These are phyloP conservation scores for Fusarium neocosmosporiellum DNA, from an alignment of 2,329 filamentous ascomycete genomes.

Conservation along the genomic window DNA sequence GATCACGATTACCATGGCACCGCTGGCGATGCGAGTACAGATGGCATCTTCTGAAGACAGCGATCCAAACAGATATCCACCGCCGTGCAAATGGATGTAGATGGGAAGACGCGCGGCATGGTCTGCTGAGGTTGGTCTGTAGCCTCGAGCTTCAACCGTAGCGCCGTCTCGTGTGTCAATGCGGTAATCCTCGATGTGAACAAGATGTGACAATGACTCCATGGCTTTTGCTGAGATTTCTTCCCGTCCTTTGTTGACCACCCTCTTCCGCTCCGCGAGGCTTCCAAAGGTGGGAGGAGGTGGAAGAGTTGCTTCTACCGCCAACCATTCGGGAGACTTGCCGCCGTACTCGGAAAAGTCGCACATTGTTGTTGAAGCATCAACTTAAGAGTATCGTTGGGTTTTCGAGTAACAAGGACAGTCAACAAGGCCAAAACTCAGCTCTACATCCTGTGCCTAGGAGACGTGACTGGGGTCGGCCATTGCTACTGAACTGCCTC, in stretches of 20 bases:
- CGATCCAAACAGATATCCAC: slow-evolving; percentile 66
- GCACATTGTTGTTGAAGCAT: slow-evolving; percentile 21
- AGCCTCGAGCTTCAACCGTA: slow-evolving; percentile 25
- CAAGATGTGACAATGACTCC: slow-evolving; percentile 25
- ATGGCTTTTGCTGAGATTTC: slow-evolving; percentile 18
- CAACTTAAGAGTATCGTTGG: background rate
- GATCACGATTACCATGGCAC: slow-evolving; percentile 56
- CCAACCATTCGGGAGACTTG: slow-evolving; percentile 58
- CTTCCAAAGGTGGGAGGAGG: slow-evolving; percentile 2
- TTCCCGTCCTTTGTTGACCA: slow-evolving; percentile 23
- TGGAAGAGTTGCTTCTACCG: slow-evolving; percentile 43
- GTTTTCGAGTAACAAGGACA: background rate
- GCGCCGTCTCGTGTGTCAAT: slow-evolving; percentile 21
- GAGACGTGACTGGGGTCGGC: background rate
- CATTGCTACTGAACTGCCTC: background rate
- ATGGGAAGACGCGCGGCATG: slow-evolving; percentile 57
- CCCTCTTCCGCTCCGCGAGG: slow-evolving; percentile 15
- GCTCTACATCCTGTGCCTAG: background rate
- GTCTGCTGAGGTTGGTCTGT: slow-evolving; percentile 8
- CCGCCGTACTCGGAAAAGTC: slow-evolving; percentile 52
- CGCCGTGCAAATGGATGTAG: slow-evolving; percentile 64
- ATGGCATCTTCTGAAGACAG: slow-evolving; percentile 63
- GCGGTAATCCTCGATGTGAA: slow-evolving; percentile 50
- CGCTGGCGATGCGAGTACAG: slow-evolving; percentile 60
- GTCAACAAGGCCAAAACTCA: background rate